Evolutionary conservation across 2,329 filamentous ascomycete genomes (phyloP).

Genomic region (Penicillium sp.): DNA sequence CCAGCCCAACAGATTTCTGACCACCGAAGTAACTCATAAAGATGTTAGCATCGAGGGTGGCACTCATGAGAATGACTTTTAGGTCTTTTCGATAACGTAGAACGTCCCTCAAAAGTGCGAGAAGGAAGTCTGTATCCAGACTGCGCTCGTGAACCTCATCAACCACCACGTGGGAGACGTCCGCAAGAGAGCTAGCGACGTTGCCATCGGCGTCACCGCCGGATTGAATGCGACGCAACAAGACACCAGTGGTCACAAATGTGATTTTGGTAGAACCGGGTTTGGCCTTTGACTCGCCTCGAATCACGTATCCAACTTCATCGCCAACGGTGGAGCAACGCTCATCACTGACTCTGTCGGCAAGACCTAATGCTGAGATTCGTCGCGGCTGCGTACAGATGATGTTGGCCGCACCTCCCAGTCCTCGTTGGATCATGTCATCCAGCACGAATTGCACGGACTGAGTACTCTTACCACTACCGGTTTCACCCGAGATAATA

Average conservation of each 20-base stretch:
- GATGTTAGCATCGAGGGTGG: slow-evolving; percentile 83
- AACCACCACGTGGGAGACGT: slow-evolving; percentile 92
- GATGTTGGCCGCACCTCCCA: slow-evolving; percentile 81
- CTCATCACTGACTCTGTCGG: slow-evolving; percentile 92
- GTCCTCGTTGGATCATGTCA: slow-evolving; percentile 74
- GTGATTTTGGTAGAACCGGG: slow-evolving; percentile 78
- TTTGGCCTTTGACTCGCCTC: slow-evolving; percentile 80
- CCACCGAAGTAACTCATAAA: slow-evolving; percentile 83
- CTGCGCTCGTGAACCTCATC: slow-evolving; percentile 97
- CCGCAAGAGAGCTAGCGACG: slow-evolving; percentile 76
- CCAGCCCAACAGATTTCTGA: slow-evolving; percentile 70
- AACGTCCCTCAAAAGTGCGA: slow-evolving; percentile 84
- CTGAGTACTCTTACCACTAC: slow-evolving; percentile 95
- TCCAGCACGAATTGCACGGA: slow-evolving; percentile 95
- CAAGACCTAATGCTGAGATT: slow-evolving; percentile 90
- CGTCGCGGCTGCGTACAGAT: slow-evolving; percentile 93
- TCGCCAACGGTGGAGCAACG: slow-evolving; percentile 78
- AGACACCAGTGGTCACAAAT: slow-evolving; percentile 92
- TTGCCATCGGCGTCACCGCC: slow-evolving; percentile 79
- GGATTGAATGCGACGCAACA: slow-evolving; percentile 87
- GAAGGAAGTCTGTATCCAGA: slow-evolving; percentile 89
- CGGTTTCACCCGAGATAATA: slow-evolving; percentile 95
- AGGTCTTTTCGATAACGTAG: slow-evolving; percentile 73
- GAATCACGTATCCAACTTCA: slow-evolving; percentile 89
- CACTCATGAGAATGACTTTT: slow-evolving; percentile 93